These are phyloP conservation scores for Emergomyces africanus DNA, from an alignment of 2,329 filamentous ascomycete species.

Conservation along the genomic window DNA sequence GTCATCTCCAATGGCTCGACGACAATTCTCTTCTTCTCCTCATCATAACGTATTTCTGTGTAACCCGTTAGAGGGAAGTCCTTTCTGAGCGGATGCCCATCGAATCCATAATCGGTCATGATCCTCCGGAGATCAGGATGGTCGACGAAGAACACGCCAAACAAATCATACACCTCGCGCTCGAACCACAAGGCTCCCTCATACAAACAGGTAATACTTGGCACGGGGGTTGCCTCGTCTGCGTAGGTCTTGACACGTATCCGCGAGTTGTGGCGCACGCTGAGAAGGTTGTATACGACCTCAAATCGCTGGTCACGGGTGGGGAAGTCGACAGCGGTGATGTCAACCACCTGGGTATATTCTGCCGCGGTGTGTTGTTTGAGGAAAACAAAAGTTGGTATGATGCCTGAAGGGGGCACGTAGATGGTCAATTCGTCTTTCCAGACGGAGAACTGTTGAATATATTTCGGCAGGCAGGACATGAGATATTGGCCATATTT, in stretches of 20 bases:
- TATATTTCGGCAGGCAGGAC: slow-evolving; percentile 91
- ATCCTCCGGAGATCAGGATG: slow-evolving; percentile 94
- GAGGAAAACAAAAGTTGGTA: slow-evolving; percentile 87
- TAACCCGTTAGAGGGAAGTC: slow-evolving; percentile 97
- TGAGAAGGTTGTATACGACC: slow-evolving; percentile 94
- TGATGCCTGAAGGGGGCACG: slow-evolving; percentile 73
- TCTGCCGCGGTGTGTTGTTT: slow-evolving; percentile 98
- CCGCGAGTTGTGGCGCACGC: slow-evolving; percentile 88
- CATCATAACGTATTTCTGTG: slow-evolving; percentile 94
- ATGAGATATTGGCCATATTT: slow-evolving; percentile 94
- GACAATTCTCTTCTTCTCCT: slow-evolving; percentile 99
- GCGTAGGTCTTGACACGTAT: slow-evolving; percentile 98
- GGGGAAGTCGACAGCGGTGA: slow-evolving; percentile 92
- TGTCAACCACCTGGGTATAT: slow-evolving; percentile 83
- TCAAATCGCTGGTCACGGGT: slow-evolving; percentile 94
- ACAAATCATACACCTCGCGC: slow-evolving; percentile 93
- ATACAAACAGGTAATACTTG: slow-evolving; percentile 72
- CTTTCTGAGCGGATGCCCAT: slow-evolving; percentile 92
- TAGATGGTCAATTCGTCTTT: slow-evolving; percentile 97
- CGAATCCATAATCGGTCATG: slow-evolving; percentile 99
- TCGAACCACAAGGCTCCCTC: slow-evolving; percentile 99
- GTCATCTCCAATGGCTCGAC: slow-evolving; percentile 96
- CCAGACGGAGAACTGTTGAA: slow-evolving; percentile 99
- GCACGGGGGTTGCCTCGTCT: slow-evolving; percentile 87
- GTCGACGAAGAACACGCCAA: slow-evolving; percentile 89